These are phyloP conservation scores for Sugiyamaella japonica DNA, from an alignment of 1,139 yeast genomes.

Conservation along the genomic window DNA sequence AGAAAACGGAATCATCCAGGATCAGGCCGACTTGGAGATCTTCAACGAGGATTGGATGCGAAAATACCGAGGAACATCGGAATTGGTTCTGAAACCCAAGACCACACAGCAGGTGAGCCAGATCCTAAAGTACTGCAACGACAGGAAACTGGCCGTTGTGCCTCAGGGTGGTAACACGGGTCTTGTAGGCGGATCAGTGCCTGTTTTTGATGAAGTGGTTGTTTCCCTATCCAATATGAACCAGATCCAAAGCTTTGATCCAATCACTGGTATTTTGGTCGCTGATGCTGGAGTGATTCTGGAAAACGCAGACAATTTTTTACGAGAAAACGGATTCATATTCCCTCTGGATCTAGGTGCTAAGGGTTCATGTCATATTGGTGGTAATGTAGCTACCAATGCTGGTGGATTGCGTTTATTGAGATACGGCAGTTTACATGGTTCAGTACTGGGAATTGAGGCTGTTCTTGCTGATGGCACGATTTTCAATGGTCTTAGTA, in stretches of 20 bases:
- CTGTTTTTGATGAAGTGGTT: constrained; percentile 88
- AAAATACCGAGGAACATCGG: constrained; percentile 85
- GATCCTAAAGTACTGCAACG: constrained; percentile 81
- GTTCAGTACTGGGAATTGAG: constrained; percentile 86
- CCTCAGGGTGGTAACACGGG: constrained; percentile 99
- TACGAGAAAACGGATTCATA: constrained; percentile 79
- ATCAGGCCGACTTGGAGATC: constrained; percentile 63
- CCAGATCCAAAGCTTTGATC: constrained; percentile 77
- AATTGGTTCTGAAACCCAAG: constrained; percentile 80
- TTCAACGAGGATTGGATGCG: constrained; percentile 97
- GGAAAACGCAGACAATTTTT: constrained; percentile 78
- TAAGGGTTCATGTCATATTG: constrained; percentile 94
- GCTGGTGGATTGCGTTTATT: constrained; percentile 93
- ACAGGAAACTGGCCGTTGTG: constrained; percentile 74
- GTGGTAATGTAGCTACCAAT: constrained; percentile 94
- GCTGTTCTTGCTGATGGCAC: constrained; percentile 91
- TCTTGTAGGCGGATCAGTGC: constrained; percentile 91
- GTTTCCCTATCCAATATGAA: constrained; percentile 70
- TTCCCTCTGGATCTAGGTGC: constrained; percentile 97
- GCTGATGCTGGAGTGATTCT: constrained; percentile 90
- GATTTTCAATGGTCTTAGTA: constrained; percentile 72
- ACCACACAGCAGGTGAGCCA: constrained; percentile 74
- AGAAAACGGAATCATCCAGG: constrained; percentile 50
- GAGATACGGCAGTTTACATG: constrained; percentile 91
- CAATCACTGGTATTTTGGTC: constrained; percentile 79